Evolutionary conservation across 352 stramenopile species (phyloP), one percentile per base, ranked within the genome.

Genomic region (Globisporangium abappressorium): DNA sequence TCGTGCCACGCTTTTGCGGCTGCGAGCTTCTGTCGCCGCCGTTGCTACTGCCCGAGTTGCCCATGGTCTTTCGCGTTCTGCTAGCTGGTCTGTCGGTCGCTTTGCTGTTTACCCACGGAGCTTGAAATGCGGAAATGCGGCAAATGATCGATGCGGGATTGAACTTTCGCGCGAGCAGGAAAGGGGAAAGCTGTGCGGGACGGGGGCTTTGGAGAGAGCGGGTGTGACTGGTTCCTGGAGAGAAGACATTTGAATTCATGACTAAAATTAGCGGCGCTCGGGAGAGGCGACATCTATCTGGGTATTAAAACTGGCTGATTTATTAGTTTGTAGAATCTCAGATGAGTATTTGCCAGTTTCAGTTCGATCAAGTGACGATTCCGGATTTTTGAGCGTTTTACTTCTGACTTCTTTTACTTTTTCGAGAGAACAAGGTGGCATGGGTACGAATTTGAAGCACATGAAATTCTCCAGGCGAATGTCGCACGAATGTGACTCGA

Each of bases 41-140:
- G 58, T 73, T 69, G 72, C 69, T 90, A 71, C 81, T 91, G 71
- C 76, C 80, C 66, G 78, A 90, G 80, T 92, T 92, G 75, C 84
- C 84, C 84, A 92, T 92, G 47, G 51, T 56, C 22, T 5, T 28
- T 56, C 22, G 62, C 12, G 38, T 46, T 38, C 33, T 38, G 8
- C 33, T 24, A 3, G 20, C 15, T 34, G 41, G 30, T 65, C 33
- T 30, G 30, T 51, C 43, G 43, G 22, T 26, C 3, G 51, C 11
- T 28, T 38, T 46, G 15, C 12, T 61, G 28, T 30, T 41, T 59
- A 33, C 28, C 28, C 20, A 22, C 15, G 20, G 55, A 34, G 38
- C 55, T 22, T 22, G 30, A 49, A 62, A 62, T 62, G 33, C 56
- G 33, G 56, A 62, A 62, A 62, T 62, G 56, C 49, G 49, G 22